Conservation (phyloP, 306 rosid genomes). For the Cicer judaicum region DNA sequence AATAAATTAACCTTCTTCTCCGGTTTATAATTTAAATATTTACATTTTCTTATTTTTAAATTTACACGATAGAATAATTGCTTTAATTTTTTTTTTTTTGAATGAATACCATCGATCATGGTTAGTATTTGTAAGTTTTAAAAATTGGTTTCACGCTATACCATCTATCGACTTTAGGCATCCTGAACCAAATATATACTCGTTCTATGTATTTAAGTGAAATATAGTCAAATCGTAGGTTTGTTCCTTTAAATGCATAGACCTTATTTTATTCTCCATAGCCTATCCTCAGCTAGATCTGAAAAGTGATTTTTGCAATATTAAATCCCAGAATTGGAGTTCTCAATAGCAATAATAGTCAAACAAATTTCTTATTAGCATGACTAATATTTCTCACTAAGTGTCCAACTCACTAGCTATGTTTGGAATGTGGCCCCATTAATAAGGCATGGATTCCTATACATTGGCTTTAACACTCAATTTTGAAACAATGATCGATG, state of each 20-base stretch:
- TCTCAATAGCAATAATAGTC: neutral
- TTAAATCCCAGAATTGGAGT: too few species aligned
- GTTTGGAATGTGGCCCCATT: conserved; percentile 47
- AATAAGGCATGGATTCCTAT: conserved; percentile 33
- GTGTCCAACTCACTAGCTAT: conserved; percentile 21
- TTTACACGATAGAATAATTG: too few species aligned
- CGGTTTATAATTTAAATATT: too few species aligned
- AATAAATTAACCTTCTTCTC: too few species aligned
- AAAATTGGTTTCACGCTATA: too few species aligned
- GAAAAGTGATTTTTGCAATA: neutral
- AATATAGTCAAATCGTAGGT: conserved; percentile 6
- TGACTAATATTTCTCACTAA: neutral
- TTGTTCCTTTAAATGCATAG: conserved; percentile 1
- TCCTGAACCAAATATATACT: neutral
- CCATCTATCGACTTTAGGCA: too few species aligned
- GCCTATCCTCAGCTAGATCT: neutral
- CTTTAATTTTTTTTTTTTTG: too few species aligned
- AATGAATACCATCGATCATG: too few species aligned
- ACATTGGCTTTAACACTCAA: conserved; percentile 1
- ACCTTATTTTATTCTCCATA: conserved; percentile 2
- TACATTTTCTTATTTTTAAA: too few species aligned
- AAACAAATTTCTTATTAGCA: neutral
- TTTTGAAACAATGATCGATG: conserved; percentile 15
- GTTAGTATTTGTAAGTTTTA: too few species aligned
- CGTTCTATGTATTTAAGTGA: neutral